These are phyloP conservation scores for Evansstolkia leycettana DNA, from an alignment of 495 filamentous ascomycete genomes.

Conservation along the genomic window DNA sequence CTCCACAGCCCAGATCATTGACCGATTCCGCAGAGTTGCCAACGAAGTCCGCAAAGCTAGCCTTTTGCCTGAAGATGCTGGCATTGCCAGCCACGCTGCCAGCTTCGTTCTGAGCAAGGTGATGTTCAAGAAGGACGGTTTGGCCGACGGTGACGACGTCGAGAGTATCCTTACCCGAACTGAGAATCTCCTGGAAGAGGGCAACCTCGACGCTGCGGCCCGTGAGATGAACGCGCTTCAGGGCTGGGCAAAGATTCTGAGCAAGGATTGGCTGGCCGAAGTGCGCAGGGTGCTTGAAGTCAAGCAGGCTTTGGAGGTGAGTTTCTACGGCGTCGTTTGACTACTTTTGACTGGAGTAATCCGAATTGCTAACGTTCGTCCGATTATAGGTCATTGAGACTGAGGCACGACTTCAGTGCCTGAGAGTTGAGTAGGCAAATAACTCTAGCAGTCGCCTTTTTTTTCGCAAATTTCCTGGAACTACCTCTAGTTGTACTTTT, in stretches of 20 bases:
- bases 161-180: slow-evolving; percentile 85
- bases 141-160: slow-evolving; percentile 79
- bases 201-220: slow-evolving; percentile 78
- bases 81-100: slow-evolving; percentile 83
- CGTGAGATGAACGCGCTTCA: slow-evolving; percentile 86
- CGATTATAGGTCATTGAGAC: slow-evolving; percentile 33
- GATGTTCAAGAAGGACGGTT: slow-evolving; percentile 85
- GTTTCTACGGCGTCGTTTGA: slow-evolving; percentile 10
- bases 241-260: slow-evolving; percentile 90
- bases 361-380: slow-evolving; percentile 8
- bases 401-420: slow-evolving; percentile 37
- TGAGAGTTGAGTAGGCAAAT: slow-evolving; percentile 35
- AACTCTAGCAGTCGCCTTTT: slow-evolving; percentile 19
- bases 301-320: slow-evolving; percentile 87
- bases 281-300: slow-evolving; percentile 84
- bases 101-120: slow-evolving; percentile 81
- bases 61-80: slow-evolving; percentile 81
- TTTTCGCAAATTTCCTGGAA: slow-evolving; percentile 24
- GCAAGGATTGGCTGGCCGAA: slow-evolving; percentile 85
- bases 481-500: slow-evolving; percentile 33
- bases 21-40: slow-evolving; percentile 92
- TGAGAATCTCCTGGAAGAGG: slow-evolving; percentile 81
- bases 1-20: slow-evolving; percentile 70
- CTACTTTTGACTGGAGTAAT: background rate
- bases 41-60: slow-evolving; percentile 87